These are phyloP conservation scores for Ophiocordyceps polyrhachis-furcata DNA, from an alignment of 2,329 filamentous ascomycete species.

Conservation along the genomic window DNA sequence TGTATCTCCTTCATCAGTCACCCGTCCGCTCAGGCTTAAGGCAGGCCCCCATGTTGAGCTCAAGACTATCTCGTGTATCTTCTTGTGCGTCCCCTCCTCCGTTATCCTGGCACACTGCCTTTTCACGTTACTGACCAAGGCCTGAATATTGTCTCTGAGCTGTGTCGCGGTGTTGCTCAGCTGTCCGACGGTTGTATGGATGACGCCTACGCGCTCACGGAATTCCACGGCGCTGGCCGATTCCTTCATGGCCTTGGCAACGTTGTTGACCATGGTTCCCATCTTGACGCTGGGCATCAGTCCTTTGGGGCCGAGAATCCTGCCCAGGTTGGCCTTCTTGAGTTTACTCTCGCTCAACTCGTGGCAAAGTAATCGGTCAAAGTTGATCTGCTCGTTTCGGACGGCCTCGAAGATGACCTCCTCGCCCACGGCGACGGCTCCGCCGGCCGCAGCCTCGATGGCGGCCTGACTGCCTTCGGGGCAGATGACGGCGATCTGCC, in stretches of 20 bases:
- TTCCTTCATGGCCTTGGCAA: slow-evolving; percentile 56
- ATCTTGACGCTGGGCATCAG: slow-evolving; percentile 83
- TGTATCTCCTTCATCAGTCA: slow-evolving; percentile 41
- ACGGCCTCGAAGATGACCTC: slow-evolving; percentile 70
- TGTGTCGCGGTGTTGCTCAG: slow-evolving; percentile 75
- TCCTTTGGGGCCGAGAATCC: slow-evolving; percentile 70
- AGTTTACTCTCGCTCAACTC: slow-evolving; percentile 57
- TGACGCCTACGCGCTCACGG: slow-evolving; percentile 65
- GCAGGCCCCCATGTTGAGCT: slow-evolving; percentile 78
- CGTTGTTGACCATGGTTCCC: slow-evolving; percentile 73
- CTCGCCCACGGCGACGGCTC: slow-evolving; percentile 70
- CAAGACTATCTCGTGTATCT: slow-evolving; percentile 47
- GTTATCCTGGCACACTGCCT: slow-evolving; percentile 58
- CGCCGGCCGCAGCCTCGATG: slow-evolving; percentile 54
- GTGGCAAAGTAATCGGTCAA: slow-evolving; percentile 82
- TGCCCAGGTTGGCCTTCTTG: slow-evolving; percentile 62
- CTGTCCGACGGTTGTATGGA: slow-evolving; percentile 82
- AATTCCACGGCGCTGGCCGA: slow-evolving; percentile 75
- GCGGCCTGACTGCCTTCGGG: slow-evolving; percentile 61
- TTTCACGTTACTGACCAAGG: slow-evolving; percentile 59
- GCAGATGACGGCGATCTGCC: slow-evolving; percentile 79
- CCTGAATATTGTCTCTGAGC: slow-evolving; percentile 67
- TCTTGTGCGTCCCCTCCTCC: slow-evolving; percentile 22
- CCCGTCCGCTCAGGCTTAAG: slow-evolving; percentile 68
- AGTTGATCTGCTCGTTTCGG: slow-evolving; percentile 55